Conservation (phyloP, 192 early-diverging fungal genomes). For the Neocallimastix lanati region DNA sequence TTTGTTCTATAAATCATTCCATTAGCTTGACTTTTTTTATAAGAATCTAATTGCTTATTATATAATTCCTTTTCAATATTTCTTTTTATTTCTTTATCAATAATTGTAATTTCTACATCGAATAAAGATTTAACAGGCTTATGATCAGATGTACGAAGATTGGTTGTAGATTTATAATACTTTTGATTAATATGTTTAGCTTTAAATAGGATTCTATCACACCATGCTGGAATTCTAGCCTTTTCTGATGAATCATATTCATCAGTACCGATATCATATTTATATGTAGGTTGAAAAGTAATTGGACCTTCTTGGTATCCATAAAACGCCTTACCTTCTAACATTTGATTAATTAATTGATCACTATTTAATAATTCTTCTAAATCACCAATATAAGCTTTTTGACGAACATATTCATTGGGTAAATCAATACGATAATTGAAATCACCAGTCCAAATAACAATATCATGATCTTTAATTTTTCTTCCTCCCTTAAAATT, state of each 20-base stretch:
- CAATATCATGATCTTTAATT: slow-evolving; percentile 44
- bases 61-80: neutral
- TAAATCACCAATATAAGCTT: slow-evolving; percentile 31
- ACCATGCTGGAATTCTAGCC: slow-evolving; percentile 83
- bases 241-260: slow-evolving; percentile 86
- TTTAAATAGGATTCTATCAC: slow-evolving; percentile 79
- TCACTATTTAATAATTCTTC: slow-evolving; percentile 55
- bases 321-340: slow-evolving; percentile 43
- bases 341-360: slow-evolving; percentile 52
- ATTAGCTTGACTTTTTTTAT: neutral
- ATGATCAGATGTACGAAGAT: neutral
- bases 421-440: slow-evolving; percentile 69
- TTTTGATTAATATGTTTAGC: neutral
- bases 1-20: neutral
- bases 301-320: slow-evolving; percentile 64
- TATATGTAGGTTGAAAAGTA: slow-evolving; percentile 76
- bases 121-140: neutral
- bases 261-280: slow-evolving; percentile 70
- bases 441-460: slow-evolving; percentile 85
- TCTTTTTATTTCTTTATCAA: neutral
- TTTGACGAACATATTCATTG: slow-evolving; percentile 34
- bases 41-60: neutral
- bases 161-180: neutral
- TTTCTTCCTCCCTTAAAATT: slow-evolving; percentile 47
- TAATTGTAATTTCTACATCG: neutral